phyloP scores from a whole-genome alignment of 495 filamentous ascomycete species.

The Penicillium fimorum region DNA sequence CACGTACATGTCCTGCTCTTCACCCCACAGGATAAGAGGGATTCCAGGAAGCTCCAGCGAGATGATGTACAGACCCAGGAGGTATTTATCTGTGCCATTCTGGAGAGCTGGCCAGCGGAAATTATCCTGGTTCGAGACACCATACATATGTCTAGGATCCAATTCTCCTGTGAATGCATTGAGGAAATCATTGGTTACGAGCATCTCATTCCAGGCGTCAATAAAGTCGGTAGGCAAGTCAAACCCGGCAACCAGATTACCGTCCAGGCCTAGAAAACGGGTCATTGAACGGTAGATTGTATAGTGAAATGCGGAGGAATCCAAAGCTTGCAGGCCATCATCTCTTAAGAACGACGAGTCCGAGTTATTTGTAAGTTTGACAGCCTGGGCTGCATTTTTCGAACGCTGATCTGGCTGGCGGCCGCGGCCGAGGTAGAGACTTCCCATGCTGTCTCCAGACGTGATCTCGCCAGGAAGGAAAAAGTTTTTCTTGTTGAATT shows the following conservation, averaged over 20 bases:
- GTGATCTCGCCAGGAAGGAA: constrained; percentile 51
- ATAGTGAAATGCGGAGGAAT: constrained; percentile 51
- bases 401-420: constrained; percentile 36
- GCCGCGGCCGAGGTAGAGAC: constrained; percentile 39
- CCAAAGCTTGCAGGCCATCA: constrained; percentile 36
- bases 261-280: constrained; percentile 51
- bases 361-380: constrained; percentile 35
- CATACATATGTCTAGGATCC: constrained; percentile 53
- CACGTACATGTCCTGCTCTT: constrained; percentile 53
- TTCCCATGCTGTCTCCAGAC: constrained; percentile 35
- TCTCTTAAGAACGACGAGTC: constrained; percentile 31
- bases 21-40: constrained; percentile 50
- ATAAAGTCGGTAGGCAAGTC: constrained; percentile 45
- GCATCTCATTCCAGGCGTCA: constrained; percentile 43
- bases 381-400: constrained; percentile 25
- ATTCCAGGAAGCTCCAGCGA: constrained; percentile 50
- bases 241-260: constrained; percentile 39
- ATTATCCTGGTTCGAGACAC: constrained; percentile 52
- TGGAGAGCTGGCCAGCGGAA: constrained; percentile 52
- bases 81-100: constrained; percentile 47
- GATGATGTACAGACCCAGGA: constrained; percentile 47
- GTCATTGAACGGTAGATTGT: constrained; percentile 49
- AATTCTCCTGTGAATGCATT: constrained; percentile 51
- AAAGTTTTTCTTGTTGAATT: constrained; percentile 47
- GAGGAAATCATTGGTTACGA: constrained; percentile 45